Conservation (phyloP, 495 filamentous ascomycete species). For the Hypoxylon cercidicola region DNA sequence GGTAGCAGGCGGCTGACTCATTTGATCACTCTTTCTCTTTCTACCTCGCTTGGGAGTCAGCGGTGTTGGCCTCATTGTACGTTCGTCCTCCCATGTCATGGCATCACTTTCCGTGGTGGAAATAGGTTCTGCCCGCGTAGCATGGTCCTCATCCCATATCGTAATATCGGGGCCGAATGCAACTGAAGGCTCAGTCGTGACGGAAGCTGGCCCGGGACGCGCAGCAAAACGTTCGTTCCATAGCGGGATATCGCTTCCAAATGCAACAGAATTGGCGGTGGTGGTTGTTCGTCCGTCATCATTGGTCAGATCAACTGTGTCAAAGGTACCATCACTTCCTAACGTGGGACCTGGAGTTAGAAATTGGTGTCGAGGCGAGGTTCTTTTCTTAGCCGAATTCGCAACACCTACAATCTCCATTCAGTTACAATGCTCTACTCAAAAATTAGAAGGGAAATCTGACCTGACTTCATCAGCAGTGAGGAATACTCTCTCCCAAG, state of each 20-base stretch:
- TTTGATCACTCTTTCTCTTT: conserved; percentile 81
- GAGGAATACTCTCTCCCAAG: conserved; percentile 49
- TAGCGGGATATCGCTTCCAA: conserved; percentile 63
- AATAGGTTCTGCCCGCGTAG: conserved; percentile 35
- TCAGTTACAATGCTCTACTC: conserved; percentile 6
- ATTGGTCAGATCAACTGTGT: conserved; percentile 78
- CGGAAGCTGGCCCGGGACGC: conserved; percentile 48
- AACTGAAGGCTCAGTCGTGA: conserved; percentile 60
- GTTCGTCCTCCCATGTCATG: conserved; percentile 70
- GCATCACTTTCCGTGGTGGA: conserved; percentile 50
- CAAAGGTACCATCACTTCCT: conserved; percentile 51
- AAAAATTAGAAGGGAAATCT: not conserved
- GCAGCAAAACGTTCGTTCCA: conserved; percentile 69
- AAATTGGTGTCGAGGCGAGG: conserved; percentile 30
- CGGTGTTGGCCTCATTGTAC: conserved; percentile 49
- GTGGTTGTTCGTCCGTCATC: conserved; percentile 54
- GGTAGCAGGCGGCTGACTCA: conserved; percentile 53
- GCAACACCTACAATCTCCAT: conserved; percentile 19
- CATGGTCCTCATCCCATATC: conserved; percentile 47
- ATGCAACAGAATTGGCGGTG: conserved; percentile 55
- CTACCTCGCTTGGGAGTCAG: conserved; percentile 62
- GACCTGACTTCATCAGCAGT: conserved; percentile 39
- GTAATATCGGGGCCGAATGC: conserved; percentile 40
- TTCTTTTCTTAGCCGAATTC: conserved; percentile 41
- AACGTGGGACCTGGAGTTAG: conserved; percentile 38